These are phyloP conservation scores for Saturnispora diversa DNA, from an alignment of 805 yeast species.

Conservation along the genomic window DNA sequence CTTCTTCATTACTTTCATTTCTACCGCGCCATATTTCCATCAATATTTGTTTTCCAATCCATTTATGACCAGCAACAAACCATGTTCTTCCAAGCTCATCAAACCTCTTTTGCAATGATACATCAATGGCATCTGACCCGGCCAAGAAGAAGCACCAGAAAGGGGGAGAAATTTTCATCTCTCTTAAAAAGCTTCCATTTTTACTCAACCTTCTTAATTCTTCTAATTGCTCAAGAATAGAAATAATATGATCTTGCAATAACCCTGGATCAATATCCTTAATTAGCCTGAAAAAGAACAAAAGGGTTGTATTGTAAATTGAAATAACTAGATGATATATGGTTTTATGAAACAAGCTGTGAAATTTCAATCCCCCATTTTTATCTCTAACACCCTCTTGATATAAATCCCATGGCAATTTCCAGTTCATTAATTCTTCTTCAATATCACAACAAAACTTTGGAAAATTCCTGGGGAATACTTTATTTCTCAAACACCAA, in stretches of 20 bases:
- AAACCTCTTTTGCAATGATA: slow-evolving; percentile 26
- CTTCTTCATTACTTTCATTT: slow-evolving; percentile 23
- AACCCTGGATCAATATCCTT: slow-evolving; percentile 32
- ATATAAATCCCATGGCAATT: slow-evolving; percentile 37
- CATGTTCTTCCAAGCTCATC: slow-evolving; percentile 30
- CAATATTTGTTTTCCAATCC: slow-evolving; percentile 49
- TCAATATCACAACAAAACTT: slow-evolving; percentile 47
- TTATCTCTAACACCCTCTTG: slow-evolving; percentile 13
- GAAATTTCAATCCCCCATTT: slow-evolving; percentile 21
- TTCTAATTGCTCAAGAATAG: slow-evolving; percentile 32
- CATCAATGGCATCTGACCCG: slow-evolving; percentile 34
- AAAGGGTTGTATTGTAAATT: slow-evolving; percentile 36
- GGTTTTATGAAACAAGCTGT: slow-evolving; percentile 34
- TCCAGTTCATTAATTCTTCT: slow-evolving; percentile 42
- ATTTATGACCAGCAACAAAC: slow-evolving; percentile 34
- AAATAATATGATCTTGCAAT: slow-evolving; percentile 31
- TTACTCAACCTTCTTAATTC: slow-evolving; percentile 20
- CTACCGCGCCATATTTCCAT: slow-evolving; percentile 44
- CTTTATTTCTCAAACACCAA: slow-evolving; percentile 34
- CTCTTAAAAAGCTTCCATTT: slow-evolving; percentile 16
- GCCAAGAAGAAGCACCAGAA: slow-evolving; percentile 44
- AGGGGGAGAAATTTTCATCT: slow-evolving; percentile 30
- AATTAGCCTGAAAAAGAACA: slow-evolving; percentile 41
- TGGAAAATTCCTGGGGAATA: slow-evolving; percentile 48
- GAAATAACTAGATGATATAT: slow-evolving; percentile 33